Percentiles rank a stretch among this genome's conserved stretches.
These are phyloP conservation scores for Cercophora newfieldiana DNA, from an alignment of 495 filamentous ascomycete species.

Conservation along the genomic window DNA sequence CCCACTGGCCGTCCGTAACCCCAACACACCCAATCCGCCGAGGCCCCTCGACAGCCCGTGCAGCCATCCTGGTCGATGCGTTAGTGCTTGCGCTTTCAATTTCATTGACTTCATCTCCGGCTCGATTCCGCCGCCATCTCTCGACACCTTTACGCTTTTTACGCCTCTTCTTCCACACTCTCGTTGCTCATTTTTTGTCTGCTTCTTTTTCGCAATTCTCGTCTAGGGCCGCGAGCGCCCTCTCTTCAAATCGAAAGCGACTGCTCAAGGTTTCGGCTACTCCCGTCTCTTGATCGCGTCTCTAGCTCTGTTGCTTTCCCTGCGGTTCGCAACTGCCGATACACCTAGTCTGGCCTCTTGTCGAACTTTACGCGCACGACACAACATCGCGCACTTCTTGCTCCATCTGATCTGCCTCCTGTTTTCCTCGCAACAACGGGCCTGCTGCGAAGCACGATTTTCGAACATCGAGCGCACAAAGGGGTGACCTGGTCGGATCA, in stretches of 20 bases:
- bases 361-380: not conserved
- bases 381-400: not conserved
- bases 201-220: conserved; percentile 6
- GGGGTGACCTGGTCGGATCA: not conserved
- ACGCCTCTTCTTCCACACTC: conserved; percentile 12
- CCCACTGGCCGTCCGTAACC: not conserved
- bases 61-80: conserved; percentile 16
- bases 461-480: not conserved
- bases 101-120: conserved; percentile 37
- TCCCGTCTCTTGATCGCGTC: not conserved
- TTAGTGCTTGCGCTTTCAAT: conserved; percentile 21
- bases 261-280: not conserved
- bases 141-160: conserved; percentile 15
- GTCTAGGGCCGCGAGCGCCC: not conserved
- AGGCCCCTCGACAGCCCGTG: not conserved
- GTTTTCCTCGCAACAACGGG: not conserved
- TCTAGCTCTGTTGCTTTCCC: not conserved
- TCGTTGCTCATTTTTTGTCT: conserved; percentile 4
- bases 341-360: not conserved
- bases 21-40: too few relatives aligned
- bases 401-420: not conserved
- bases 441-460: not conserved
- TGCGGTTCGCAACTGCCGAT: not conserved
- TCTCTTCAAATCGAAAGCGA: not conserved
- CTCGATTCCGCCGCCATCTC: conserved; percentile 28